Evolutionary conservation across 2,329 filamentous ascomycete genomes (phyloP).

Genomic region (Penicillium concentricum): DNA sequence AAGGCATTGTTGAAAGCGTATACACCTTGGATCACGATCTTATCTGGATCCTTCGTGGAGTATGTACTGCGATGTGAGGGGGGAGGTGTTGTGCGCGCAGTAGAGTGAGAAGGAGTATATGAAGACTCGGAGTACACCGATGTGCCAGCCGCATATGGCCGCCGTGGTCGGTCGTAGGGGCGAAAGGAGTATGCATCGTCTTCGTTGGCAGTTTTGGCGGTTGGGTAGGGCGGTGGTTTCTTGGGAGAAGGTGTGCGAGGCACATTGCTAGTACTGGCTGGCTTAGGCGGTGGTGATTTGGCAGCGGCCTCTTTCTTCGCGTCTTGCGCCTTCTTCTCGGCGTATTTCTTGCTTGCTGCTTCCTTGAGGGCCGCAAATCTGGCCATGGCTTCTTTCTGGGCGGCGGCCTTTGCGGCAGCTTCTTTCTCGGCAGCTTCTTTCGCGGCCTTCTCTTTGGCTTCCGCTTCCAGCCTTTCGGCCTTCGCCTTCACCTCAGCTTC

Average conservation of each 20-base stretch:
- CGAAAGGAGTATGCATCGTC: conserved; percentile 71
- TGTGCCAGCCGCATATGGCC: conserved; percentile 63
- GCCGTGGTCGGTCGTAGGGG: conserved; percentile 70
- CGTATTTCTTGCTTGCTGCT: conserved; percentile 39
- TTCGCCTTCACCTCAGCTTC: conserved; percentile 30
- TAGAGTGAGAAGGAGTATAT: conserved; percentile 81
- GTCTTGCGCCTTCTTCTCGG: conserved; percentile 39
- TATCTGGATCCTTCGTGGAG: conserved; percentile 85
- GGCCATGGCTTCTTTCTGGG: conserved; percentile 40
- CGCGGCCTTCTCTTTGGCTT: conserved; percentile 35
- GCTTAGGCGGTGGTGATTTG: conserved; percentile 35
- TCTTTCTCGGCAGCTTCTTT: conserved; percentile 67
- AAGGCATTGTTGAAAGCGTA: conserved; percentile 91
- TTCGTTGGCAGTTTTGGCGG: conserved; percentile 45
- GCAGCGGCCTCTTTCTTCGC: conserved; percentile 29
- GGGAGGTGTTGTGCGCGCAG: conserved; percentile 78
- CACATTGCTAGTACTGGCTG: conserved; percentile 31
- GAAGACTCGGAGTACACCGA: conserved; percentile 80
- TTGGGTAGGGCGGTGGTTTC: conserved; percentile 36
- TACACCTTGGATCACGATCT: conserved; percentile 92
- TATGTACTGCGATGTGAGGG: conserved; percentile 76
- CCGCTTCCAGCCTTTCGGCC: conserved; percentile 32
- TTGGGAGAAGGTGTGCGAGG: conserved; percentile 43
- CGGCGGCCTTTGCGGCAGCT: conserved; percentile 39
- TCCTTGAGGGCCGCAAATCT: conserved; percentile 41